phyloP scores from a whole-genome alignment of 164 flowering plant species.

The Sextonia rubra region DNA sequence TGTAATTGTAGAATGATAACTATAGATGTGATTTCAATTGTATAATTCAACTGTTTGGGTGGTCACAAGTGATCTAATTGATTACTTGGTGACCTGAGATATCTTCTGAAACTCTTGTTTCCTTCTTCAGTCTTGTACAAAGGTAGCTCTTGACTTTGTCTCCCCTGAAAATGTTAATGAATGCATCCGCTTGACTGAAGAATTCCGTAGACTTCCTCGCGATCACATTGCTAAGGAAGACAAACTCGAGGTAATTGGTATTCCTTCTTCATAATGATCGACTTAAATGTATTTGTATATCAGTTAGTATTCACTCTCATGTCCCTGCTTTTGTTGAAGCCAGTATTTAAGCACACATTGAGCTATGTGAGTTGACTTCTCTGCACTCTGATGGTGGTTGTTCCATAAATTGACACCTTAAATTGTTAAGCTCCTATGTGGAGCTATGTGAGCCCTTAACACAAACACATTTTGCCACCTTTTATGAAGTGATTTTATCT shows the following conservation, averaged over 20 bases:
- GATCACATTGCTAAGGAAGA: conserved; percentile 71
- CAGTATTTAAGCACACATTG: background rate
- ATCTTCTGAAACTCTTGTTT: background rate
- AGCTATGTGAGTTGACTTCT: background rate
- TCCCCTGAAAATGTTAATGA: conserved; percentile 72
- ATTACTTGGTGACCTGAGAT: background rate
- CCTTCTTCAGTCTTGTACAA: conserved; percentile 66
- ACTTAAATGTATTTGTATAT: background rate
- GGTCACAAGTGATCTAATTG: background rate
- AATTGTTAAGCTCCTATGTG: no score
- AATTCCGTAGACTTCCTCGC: conserved; percentile 63
- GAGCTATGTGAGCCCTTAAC: no score
- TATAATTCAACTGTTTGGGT: no score
- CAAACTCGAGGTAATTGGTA: conserved; percentile 62
- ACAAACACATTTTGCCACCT: no score
- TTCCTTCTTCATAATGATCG: background rate
- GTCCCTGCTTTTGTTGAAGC: background rate
- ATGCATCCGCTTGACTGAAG: conserved; percentile 61
- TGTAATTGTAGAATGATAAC: no score
- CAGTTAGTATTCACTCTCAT: background rate
- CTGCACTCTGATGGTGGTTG: background rate
- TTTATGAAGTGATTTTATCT: no score
- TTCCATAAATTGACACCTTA: background rate
- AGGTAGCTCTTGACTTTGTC: conserved; percentile 81
- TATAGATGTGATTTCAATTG: no score